Conservation (phyloP, 2,329 filamentous ascomycete species). For the Sporothrix mexicana region DNA sequence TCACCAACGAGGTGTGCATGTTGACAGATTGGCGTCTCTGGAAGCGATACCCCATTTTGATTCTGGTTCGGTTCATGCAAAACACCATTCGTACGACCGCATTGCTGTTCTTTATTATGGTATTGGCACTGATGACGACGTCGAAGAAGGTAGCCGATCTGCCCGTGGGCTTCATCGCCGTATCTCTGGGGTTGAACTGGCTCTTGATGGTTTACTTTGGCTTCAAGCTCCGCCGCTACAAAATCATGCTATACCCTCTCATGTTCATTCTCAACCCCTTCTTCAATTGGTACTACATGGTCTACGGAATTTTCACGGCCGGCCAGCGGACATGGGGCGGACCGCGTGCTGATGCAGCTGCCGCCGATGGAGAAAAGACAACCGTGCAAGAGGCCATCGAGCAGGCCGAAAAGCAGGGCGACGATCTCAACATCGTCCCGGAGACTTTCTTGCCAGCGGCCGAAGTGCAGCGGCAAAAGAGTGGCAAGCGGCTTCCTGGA, state of each 20-base stretch:
- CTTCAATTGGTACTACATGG: constrained; percentile 98
- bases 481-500: constrained; percentile 35
- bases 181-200: constrained; percentile 93
- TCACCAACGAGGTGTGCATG: constrained; percentile 99
- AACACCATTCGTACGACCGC: constrained; percentile 96
- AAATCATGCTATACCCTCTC: constrained; percentile 91
- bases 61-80: constrained; percentile 88
- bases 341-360: constrained; percentile 84
- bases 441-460: constrained; percentile 77
- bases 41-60: constrained; percentile 86
- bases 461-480: constrained; percentile 45
- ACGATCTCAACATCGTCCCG: constrained; percentile 88
- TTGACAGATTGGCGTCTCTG: constrained; percentile 91
- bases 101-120: constrained; percentile 91
- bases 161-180: constrained; percentile 89
- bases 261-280: constrained; percentile 97
- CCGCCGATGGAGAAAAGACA: constrained; percentile 73
- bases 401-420: constrained; percentile 75
- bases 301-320: constrained; percentile 93
- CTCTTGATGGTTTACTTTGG: constrained; percentile 96
- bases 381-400: constrained; percentile 85
- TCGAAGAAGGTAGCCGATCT: constrained; percentile 78
- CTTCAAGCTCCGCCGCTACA: constrained; percentile 82
- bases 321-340: constrained; percentile 96
- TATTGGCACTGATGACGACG: constrained; percentile 83